Conservation (phyloP, 345 rosid species). For the Eutrema japonicum region DNA sequence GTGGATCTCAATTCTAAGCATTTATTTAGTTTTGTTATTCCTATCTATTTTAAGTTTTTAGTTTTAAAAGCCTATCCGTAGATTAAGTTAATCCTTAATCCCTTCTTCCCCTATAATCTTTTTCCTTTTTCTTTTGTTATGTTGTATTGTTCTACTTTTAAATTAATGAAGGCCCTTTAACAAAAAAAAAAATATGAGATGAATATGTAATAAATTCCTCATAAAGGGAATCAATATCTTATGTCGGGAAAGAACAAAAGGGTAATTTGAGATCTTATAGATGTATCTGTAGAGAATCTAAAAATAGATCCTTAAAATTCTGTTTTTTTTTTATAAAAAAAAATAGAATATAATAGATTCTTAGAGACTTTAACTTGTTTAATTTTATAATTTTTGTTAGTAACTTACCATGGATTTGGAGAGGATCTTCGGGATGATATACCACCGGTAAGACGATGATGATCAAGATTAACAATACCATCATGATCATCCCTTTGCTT, state of each 20-base stretch:
- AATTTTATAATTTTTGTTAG: neutral
- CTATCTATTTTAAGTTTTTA: too few species aligned
- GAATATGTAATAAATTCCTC: neutral
- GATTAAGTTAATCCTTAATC: too few species aligned
- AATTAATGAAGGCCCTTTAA: too few species aligned
- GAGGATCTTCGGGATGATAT: constrained; percentile 62
- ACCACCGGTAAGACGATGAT: constrained; percentile 31
- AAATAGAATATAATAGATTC: neutral
- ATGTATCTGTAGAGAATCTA: constrained; percentile 2
- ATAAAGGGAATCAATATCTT: neutral
- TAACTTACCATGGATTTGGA: constrained; percentile 69
- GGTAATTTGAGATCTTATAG: constrained; percentile 4
- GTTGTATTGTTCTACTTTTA: too few species aligned
- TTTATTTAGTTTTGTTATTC: too few species aligned
- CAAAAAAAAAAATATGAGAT: neutral
- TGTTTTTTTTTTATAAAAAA: too few species aligned
- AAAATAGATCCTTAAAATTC: neutral
- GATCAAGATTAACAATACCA: constrained; percentile 26
- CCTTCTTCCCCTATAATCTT: too few species aligned
- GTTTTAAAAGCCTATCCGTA: too few species aligned
- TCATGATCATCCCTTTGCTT: constrained; percentile 49
- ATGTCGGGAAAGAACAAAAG: neutral
- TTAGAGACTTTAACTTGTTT: neutral
- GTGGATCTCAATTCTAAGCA: too few species aligned
- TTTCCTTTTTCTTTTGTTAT: too few species aligned